Conservation (phyloP, 2,329 filamentous ascomycete genomes). For the Hymenoscyphus infarciens region DNA sequence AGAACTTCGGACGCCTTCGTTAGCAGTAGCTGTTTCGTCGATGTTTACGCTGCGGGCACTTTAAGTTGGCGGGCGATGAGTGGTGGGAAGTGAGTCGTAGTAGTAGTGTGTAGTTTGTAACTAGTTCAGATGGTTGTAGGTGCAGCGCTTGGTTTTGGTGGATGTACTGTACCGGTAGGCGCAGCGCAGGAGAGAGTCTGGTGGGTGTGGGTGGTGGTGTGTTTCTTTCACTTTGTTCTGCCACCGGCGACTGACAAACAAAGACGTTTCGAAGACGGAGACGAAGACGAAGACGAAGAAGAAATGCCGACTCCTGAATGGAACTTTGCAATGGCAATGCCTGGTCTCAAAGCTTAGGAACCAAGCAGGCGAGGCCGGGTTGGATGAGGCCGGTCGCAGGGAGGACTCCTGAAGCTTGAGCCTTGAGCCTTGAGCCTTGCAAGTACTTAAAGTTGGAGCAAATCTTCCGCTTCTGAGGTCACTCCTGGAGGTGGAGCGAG, state of each 20-base stretch:
- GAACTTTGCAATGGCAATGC: background rate
- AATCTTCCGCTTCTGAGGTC: background rate
- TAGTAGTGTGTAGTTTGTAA: background rate
- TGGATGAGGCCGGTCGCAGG: background rate
- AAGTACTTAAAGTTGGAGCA: background rate
- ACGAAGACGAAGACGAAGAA: slow-evolving; percentile 5
- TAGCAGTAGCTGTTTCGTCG: slow-evolving; percentile 2
- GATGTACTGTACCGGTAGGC: background rate
- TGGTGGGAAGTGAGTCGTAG: background rate
- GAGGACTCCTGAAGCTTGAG: background rate
- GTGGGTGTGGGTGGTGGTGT: background rate
- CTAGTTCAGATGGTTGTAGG: background rate
- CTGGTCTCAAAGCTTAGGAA: background rate
- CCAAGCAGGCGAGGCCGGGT: background rate
- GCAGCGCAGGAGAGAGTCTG: background rate
- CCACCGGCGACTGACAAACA: too few species aligned
- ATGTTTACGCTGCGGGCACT: slow-evolving; percentile 1
- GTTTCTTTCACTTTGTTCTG: background rate
- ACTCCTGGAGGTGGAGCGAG: background rate
- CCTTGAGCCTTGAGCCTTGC: background rate
- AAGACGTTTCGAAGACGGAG: slow-evolving; percentile 2
- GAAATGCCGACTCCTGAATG: background rate
- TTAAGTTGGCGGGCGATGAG: background rate
- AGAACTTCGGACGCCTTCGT: background rate
- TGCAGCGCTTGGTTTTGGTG: background rate